Percentiles rank a stretch among this genome's conserved stretches.
phyloP scores from a whole-genome alignment of 805 yeast species.

The Wickerhamomyces queroliae region DNA sequence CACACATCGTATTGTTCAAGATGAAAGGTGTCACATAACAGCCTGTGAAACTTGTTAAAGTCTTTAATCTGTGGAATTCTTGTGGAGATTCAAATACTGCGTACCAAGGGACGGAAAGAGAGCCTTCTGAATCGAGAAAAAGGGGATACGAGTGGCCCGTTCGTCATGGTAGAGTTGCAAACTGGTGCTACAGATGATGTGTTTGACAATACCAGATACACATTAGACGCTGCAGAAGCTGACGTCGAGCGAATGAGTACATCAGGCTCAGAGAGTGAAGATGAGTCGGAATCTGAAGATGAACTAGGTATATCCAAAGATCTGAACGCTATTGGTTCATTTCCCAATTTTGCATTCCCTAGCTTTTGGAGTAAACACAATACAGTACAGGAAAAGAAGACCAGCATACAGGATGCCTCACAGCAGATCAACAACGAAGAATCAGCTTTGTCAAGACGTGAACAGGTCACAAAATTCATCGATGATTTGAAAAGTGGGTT shows the following conservation, averaged over 20 bases:
- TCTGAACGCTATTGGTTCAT: constrained; percentile 46
- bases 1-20: too few species aligned
- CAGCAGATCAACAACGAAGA: constrained; percentile 1
- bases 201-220: neutral
- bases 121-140: too few species aligned
- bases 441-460: constrained; percentile 15
- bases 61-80: too few species aligned
- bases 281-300: constrained; percentile 20
- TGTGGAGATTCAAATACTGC: too few species aligned
- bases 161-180: too few species aligned
- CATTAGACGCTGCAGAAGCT: neutral
- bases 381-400: neutral
- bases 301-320: constrained; percentile 39
- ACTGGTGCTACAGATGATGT: neutral
- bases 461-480: constrained; percentile 27
- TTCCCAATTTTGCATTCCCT: constrained; percentile 16
- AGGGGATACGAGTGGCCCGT: too few species aligned
- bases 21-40: too few species aligned
- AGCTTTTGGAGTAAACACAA: constrained; percentile 13
- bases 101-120: too few species aligned
- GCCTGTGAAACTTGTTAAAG: too few species aligned
- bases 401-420: too few species aligned
- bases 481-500: constrained; percentile 37
- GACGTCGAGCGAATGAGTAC: neutral
- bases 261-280: constrained; percentile 1